Percentiles rank a stretch among this genome's conserved stretches.
phyloP scores from a whole-genome alignment of 495 filamentous ascomycete species.

The Filosporella fistucella region DNA sequence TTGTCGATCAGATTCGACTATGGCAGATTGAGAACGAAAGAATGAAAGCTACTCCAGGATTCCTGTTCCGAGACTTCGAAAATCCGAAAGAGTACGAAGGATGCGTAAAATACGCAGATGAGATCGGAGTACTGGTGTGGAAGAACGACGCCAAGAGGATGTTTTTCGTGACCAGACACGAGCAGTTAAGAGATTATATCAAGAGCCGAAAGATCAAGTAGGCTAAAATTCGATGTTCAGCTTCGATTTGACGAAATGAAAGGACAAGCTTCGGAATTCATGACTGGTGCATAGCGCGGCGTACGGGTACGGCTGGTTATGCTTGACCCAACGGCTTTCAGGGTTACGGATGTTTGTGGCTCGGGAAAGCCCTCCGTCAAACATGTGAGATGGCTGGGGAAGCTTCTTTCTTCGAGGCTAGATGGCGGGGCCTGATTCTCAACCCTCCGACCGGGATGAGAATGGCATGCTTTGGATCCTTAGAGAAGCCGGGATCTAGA shows the following conservation, averaged over 20 bases:
- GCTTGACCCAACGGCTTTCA: too few relatives aligned
- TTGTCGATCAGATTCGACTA: slow-evolving; percentile 93
- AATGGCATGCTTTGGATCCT: too few relatives aligned
- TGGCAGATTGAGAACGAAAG: slow-evolving; percentile 98
- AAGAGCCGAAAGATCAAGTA: slow-evolving; percentile 50
- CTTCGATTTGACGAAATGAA: too few relatives aligned
- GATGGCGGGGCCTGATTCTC: too few relatives aligned
- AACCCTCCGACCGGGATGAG: too few relatives aligned
- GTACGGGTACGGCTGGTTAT: too few relatives aligned
- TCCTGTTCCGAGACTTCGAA: slow-evolving; percentile 85
- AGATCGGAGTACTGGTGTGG: slow-evolving; percentile 90
- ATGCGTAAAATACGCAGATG: slow-evolving; percentile 73
- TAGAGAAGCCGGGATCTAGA: too few relatives aligned
- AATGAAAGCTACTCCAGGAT: slow-evolving; percentile 76
- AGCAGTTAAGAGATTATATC: slow-evolving; percentile 78
- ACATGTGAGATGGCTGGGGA: neutral
- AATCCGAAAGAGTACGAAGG: slow-evolving; percentile 70
- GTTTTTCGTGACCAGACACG: slow-evolving; percentile 84
- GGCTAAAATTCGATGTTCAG: neutral
- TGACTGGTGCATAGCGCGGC: slow-evolving; percentile 18
- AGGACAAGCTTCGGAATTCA: neutral
- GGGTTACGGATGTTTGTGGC: too few relatives aligned
- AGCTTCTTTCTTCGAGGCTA: neutral
- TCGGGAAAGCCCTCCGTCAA: neutral
- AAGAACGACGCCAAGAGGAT: slow-evolving; percentile 69